These are phyloP conservation scores for Rhodofomes roseus DNA, from an alignment of 1,284 basidiomycete genomes.

Conservation along the genomic window DNA sequence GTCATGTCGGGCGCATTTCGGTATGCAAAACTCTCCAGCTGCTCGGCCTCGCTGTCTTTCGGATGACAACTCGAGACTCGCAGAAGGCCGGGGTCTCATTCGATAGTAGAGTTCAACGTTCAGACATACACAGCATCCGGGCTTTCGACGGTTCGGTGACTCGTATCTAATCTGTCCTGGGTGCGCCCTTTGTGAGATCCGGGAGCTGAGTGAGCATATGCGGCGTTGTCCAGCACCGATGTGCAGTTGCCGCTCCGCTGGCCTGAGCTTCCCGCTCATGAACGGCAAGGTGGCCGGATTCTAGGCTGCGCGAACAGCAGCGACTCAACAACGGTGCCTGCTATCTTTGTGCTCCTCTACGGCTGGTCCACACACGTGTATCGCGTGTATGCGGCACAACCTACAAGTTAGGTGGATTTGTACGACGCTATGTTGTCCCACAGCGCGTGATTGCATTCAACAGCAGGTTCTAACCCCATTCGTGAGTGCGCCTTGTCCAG, in stretches of 20 bases:
- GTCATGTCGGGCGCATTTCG: neutral
- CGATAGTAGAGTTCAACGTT: neutral
- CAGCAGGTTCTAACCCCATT: neutral
- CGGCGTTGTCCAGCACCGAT: neutral
- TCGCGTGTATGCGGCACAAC: neutral
- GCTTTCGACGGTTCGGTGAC: neutral
- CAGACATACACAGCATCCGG: neutral
- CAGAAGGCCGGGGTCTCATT: neutral
- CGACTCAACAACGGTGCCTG: neutral
- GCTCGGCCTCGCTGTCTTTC: neutral
- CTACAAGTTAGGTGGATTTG: neutral
- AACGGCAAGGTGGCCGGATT: neutral
- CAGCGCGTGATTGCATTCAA: neutral
- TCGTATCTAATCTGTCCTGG: slow-evolving; percentile 1
- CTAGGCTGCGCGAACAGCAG: neutral
- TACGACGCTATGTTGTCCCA: neutral
- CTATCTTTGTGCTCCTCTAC: neutral
- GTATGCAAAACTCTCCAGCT: neutral
- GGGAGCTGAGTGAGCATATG: neutral
- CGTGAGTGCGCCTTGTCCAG: neutral
- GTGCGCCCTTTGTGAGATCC: slow-evolving; percentile 1
- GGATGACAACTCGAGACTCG: neutral
- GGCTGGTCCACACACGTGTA: slow-evolving; percentile 1
- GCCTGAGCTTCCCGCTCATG: neutral
- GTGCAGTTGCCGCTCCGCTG: neutral